Conservation (phyloP, 345 rosid species). For the Eucalyptus erythrocorys region DNA sequence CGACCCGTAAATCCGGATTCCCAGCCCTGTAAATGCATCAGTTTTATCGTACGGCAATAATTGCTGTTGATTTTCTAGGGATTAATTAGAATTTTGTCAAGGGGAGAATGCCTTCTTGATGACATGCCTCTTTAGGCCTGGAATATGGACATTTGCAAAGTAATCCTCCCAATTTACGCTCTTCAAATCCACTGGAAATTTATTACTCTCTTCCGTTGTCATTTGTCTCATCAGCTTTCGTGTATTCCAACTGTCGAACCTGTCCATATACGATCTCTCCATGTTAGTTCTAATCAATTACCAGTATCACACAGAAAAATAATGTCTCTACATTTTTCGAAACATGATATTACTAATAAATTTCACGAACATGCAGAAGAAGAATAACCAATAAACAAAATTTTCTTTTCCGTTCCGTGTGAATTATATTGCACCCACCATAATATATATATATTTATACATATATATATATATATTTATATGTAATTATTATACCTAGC, state of each 20-base stretch:
- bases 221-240: slow-evolving; percentile 5
- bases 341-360: too few species aligned
- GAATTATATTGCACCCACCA: too few species aligned
- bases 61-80: neutral
- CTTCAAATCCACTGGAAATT: slow-evolving; percentile 8
- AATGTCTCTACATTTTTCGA: too few species aligned
- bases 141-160: slow-evolving; percentile 18
- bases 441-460: too few species aligned
- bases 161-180: slow-evolving; percentile 27
- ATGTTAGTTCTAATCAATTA: neutral
- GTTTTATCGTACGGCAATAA: neutral
- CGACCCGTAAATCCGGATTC: neutral
- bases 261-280: neutral
- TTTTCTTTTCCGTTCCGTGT: too few species aligned
- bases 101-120: neutral
- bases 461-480: too few species aligned
- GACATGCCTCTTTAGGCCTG: neutral
- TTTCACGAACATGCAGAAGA: too few species aligned
- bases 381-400: too few species aligned
- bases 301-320: neutral
- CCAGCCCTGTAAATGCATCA: neutral
- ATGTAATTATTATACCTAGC: neutral
- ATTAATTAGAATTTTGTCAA: neutral
- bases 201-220: slow-evolving; percentile 18
- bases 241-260: slow-evolving; percentile 20